A percentile compares a stretch with the other conserved stretches of the same genome.
Conservation (phyloP, 1,284 basidiomycete species). For the Earliella scabrosa region DNA sequence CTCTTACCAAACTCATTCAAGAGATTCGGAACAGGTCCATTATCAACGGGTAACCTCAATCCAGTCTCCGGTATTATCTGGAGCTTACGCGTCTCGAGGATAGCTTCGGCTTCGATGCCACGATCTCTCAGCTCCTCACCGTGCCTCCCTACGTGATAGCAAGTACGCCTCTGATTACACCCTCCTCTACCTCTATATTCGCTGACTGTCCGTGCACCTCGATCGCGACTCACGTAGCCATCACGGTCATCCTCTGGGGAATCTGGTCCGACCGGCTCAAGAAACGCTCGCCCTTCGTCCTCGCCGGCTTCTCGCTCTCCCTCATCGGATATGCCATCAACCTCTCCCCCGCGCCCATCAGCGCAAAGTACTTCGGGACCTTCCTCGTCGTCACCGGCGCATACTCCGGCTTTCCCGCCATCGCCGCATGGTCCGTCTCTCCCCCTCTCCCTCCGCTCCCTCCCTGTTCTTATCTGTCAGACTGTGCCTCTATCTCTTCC, state of each 20-base stretch:
- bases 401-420: slow-evolving; percentile 65
- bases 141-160: background rate
- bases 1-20: too few species aligned
- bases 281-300: slow-evolving; percentile 64
- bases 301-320: slow-evolving; percentile 54
- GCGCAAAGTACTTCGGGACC: slow-evolving; percentile 69
- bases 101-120: slow-evolving; percentile 57
- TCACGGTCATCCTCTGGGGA: slow-evolving; percentile 54
- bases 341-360: slow-evolving; percentile 51
- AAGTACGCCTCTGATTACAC: background rate
- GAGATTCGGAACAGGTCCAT: slow-evolving; percentile 51
- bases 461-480: too few species aligned
- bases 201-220: background rate
- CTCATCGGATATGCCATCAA: slow-evolving; percentile 71
- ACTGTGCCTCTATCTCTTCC: too few species aligned
- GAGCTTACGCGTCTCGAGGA: too few species aligned
- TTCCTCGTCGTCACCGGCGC: slow-evolving; percentile 65
- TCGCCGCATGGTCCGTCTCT: slow-evolving; percentile 61
- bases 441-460: too few species aligned
- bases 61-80: too few species aligned
- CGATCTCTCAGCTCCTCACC: background rate
- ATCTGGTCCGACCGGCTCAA: slow-evolving; percentile 61
- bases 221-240: slow-evolving; percentile 44
- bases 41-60: slow-evolving; percentile 48
- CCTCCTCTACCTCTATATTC: background rate